phyloP scores from a whole-genome alignment of 2,329 filamentous ascomycete genomes.

The Claviceps capensis region DNA sequence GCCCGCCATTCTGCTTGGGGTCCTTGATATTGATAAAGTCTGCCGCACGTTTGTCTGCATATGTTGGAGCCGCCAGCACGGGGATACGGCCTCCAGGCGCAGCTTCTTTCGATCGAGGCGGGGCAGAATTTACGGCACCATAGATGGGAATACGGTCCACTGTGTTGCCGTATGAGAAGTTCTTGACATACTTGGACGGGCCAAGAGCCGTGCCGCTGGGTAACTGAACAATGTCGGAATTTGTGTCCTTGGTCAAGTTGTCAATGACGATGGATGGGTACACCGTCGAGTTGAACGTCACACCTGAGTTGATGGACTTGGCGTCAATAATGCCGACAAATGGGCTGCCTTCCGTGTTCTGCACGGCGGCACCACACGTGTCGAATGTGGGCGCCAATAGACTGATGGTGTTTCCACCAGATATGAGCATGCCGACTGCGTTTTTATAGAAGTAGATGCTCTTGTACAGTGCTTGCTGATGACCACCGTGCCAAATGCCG shows the following conservation, averaged over 20 bases:
- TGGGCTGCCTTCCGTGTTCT: conserved; percentile 22
- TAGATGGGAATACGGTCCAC: conserved; percentile 26
- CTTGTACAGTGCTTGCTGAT: conserved; percentile 31
- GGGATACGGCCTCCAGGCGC: conserved; percentile 24
- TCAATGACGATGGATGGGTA: conserved; percentile 29
- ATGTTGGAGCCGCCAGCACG: conserved; percentile 25
- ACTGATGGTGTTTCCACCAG: conserved; percentile 24
- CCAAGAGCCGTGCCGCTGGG: conserved; percentile 19
- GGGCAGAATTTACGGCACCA: conserved; percentile 17
- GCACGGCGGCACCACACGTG: conserved; percentile 22
- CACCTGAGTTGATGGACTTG: conserved; percentile 26
- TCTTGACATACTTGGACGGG: conserved; percentile 19
- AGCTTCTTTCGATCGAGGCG: conserved; percentile 20
- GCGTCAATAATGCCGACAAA: conserved; percentile 28
- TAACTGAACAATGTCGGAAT: conserved; percentile 21
- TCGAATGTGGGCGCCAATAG: conserved; percentile 27
- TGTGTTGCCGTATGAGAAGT: conserved; percentile 29
- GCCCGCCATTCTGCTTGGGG: conserved; percentile 15
- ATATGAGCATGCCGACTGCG: conserved; percentile 20
- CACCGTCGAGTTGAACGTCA: conserved; percentile 23
- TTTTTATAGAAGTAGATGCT: conserved; percentile 29
- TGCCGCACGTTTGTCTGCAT: conserved; percentile 17
- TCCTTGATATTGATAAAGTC: conserved; percentile 25
- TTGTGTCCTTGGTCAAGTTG: conserved; percentile 27
- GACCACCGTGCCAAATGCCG: conserved; percentile 28